These are phyloP conservation scores for Poa pratensis DNA, from an alignment of 176 grass and related monocot species.

Conservation along the genomic window DNA sequence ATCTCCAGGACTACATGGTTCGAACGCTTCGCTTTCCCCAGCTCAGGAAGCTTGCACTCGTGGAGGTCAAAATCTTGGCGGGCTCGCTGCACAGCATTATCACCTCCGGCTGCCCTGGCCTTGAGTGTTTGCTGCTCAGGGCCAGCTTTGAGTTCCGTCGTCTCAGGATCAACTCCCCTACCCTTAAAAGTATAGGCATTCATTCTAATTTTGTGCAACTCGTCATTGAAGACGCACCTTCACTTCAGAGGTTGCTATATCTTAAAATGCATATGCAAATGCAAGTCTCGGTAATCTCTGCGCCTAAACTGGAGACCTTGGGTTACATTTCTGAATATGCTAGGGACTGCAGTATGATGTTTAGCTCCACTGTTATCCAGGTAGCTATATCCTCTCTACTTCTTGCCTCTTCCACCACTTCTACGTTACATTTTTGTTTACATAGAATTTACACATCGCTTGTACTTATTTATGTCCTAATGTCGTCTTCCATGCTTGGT, in stretches of 20 bases:
- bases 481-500: not conserved
- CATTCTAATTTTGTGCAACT: not conserved
- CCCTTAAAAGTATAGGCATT: conserved; percentile 4
- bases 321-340: not conserved
- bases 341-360: not conserved
- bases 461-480: not conserved
- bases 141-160: too few relatives aligned
- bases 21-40: not conserved
- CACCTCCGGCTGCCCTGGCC: not conserved
- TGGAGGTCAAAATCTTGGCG: not conserved
- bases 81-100: not conserved
- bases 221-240: not conserved
- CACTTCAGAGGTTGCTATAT: conserved; percentile 3
- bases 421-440: not conserved
- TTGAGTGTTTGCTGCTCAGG: conserved; percentile 1
- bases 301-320: not conserved
- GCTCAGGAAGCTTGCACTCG: not conserved
- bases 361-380: not conserved
- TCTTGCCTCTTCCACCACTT: too few relatives aligned
- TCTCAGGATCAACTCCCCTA: not conserved
- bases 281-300: not conserved
- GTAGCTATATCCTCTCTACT: not conserved
- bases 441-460: not conserved
- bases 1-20: not conserved
- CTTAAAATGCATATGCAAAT: not conserved